Evolutionary conservation across 2,329 filamentous ascomycete species (phyloP), one percentile per base, ranked within the genome.

Genomic region (Botryotinia calthae): DNA sequence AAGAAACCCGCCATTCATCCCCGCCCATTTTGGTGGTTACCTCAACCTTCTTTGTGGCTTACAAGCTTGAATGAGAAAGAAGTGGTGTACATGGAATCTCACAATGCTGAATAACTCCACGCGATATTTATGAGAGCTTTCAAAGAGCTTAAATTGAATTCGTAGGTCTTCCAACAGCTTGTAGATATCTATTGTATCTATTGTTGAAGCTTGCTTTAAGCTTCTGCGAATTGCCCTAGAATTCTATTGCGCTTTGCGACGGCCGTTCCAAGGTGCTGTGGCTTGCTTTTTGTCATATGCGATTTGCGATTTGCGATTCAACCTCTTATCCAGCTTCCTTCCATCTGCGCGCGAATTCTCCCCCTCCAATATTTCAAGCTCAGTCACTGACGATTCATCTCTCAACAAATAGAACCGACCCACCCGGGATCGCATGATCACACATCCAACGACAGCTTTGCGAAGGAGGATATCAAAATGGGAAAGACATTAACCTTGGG

Each of bases 401-500:
- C 40, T 2, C 8, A 68, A 67, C 37, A 34, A 44, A 37, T 64
- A 79, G 76, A 75, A 71, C 59, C 31, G 58, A 72, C 51, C 66
- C 51, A 59, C 44, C 61, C 28, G 74, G 74, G 75, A 73, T 76
- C 74, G 76, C 77, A 81, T 81, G 79, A 80, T 75, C 74, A 79
- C 78, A 76, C 76, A 70, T 48, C n/a, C 25, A 70, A 73, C 61
- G 44, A 74, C 76, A 71, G 73, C 65, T 70, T 61, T 73, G 72
- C 70, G 76, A 76, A 71, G 79, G 77, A 81, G 78, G 77, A 77
- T 72, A 72, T 74, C 76, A 82, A 73, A 74, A 84, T 86, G 84
- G 82, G 82, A 71, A 86, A 86, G 77, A 81, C 80, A 74, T 81
- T 90, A 73, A 84, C 82, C 72, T 80, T 90, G 73, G 88, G 88